Evolutionary conservation across 495 filamentous ascomycete species (phyloP), one percentile per base, ranked within the genome.

Genomic region (Penicillium subrubescens): DNA sequence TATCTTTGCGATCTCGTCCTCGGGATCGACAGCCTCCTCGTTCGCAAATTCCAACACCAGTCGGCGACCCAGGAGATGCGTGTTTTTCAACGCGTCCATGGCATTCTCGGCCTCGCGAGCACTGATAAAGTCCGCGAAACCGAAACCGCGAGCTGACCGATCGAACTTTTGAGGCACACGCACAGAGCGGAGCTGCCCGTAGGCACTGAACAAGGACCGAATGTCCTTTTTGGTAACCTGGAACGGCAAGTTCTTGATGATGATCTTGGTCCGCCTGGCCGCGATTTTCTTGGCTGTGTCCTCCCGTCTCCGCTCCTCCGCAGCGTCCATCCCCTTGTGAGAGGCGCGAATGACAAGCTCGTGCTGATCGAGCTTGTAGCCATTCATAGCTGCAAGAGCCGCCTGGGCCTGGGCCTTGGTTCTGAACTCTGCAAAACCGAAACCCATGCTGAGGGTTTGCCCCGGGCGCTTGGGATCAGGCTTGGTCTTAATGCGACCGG

Each of bases 181-280:
- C 34, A 98, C 90, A 54, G 93, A 92, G 50, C 93, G 90, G 59
- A 99, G 85, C 69, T 96, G 90, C 21, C 96, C 95, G 73, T 97
- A 99, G 19, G 90, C 83, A 51, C 90, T 87, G 74, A 99, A 92
- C 11, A 99, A 82, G 17, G 88, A 81, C 44, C 90, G 86, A 34
- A 99, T 82, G 68, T 99, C 96, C 73, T 95, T 93, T 83, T 96
- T 97, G 46, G 87, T 90, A 11, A 90, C 89, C 78, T 98, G 91
- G 81, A 99, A 99, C 10, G 95, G 95, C 72, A 99, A 78, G 81
- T 99, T 99, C 83, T 98, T 98, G 82, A 99, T 92, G 75, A 98
- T 90, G 69, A 99, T 88, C 82, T 98, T 97, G 35, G 93, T 97
- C 57, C 86, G 84, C 68, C 87, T 86, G 27, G 84, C 85, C 4